phyloP scores from a whole-genome alignment of 2,329 filamentous ascomycete species.

The Tympanopsis confertula region DNA sequence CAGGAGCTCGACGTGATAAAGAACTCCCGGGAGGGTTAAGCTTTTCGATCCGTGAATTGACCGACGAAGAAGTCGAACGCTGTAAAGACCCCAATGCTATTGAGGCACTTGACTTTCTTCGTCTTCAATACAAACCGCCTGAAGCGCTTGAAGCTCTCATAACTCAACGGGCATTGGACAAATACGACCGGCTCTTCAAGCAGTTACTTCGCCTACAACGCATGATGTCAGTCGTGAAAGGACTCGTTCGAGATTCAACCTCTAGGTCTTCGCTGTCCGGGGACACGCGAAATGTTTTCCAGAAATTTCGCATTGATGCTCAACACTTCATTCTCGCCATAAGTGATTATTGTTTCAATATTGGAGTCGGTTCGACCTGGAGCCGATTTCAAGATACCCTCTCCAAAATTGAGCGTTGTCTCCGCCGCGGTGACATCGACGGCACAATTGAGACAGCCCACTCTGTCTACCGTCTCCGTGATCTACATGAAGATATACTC shows the following conservation, averaged over 20 bases:
- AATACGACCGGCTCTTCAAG: conserved; percentile 1
- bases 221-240: background rate
- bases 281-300: conserved; percentile 4
- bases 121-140: background rate
- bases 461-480: conserved; percentile 2
- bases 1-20: conserved; percentile 7
- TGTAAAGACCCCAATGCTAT: conserved; percentile 1
- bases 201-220: background rate
- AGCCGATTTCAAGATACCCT: conserved; percentile 28
- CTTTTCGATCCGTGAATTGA: background rate
- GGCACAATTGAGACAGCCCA: conserved; percentile 6
- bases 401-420: background rate
- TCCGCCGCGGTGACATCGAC: conserved; percentile 5
- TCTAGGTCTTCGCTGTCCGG: background rate
- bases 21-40: conserved; percentile 25
- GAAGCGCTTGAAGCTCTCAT: background rate
- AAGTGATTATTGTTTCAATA: conserved; percentile 44
- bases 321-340: conserved; percentile 44
- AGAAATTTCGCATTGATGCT: conserved; percentile 38
- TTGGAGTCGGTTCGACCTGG: conserved; percentile 44
- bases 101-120: background rate
- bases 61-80: background rate
- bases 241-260: background rate
- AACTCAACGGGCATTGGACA: background rate
- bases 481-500: background rate